phyloP scores from a whole-genome alignment of 345 rosid species.

The Corymbia maculata region DNA sequence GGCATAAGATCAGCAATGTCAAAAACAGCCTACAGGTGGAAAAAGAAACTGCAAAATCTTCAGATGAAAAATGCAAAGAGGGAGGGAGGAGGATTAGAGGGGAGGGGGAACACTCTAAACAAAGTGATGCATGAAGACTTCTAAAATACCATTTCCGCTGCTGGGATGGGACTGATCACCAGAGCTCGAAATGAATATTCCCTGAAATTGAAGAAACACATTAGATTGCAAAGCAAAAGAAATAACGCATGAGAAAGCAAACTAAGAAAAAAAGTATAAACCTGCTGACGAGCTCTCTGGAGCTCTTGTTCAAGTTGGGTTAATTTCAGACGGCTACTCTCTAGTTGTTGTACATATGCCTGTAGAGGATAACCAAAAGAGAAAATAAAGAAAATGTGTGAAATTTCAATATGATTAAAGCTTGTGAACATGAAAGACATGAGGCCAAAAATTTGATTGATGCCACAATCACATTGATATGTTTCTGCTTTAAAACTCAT shows the following conservation, averaged over 20 bases:
- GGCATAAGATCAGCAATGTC: background rate
- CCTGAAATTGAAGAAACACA: conserved; percentile 27
- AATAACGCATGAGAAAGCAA: background rate
- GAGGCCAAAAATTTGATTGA: background rate
- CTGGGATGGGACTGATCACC: conserved; percentile 89
- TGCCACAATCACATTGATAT: background rate
- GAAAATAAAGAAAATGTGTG: background rate
- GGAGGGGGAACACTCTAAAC: background rate
- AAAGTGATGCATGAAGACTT: background rate
- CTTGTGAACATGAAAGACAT: background rate
- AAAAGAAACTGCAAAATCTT: background rate
- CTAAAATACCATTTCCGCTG: conserved; percentile 73
- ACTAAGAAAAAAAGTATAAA: conserved; percentile 6
- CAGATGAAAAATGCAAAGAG: background rate
- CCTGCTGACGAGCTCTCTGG: conserved; percentile 96
- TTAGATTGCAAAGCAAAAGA: background rate
- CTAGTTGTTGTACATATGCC: conserved; percentile 97
- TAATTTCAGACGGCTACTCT: conserved; percentile 84
- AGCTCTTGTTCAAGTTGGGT: conserved; percentile 92
- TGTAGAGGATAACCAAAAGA: conserved; percentile 4
- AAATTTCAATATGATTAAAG: background rate
- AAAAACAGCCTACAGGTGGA: background rate
- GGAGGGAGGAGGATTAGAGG: background rate
- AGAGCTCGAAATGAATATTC: conserved; percentile 78
- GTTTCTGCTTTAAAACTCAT: background rate